Evolutionary conservation across 768 basidiomycete genomes (phyloP), one percentile per base, ranked within the genome.

Genomic region (Leccinum subtestaceum): DNA sequence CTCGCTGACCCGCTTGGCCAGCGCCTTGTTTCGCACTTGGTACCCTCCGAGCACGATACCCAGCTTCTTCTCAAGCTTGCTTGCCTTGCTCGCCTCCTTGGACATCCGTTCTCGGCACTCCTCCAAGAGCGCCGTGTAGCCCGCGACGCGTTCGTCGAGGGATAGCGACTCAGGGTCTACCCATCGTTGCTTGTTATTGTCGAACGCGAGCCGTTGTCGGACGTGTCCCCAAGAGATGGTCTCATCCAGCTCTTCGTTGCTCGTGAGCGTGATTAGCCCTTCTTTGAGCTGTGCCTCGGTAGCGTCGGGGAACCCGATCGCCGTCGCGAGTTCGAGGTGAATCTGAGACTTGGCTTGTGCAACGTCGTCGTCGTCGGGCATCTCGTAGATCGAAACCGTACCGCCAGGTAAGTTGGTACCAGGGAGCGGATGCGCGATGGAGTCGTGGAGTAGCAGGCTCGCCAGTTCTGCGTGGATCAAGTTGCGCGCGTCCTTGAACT

Each of bases 51-150:
- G 83, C 13, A 84, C 83, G 58, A 94, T 84, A 9, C 80, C 82
- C 10, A 98, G 83, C 72, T 94, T 96, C 83, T 95, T 97, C 79
- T 98, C 96, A 5, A 80, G 70, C 78, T 97, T 98, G 21, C 82
- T 73, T 0, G 91, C 89, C 70, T 89, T 93, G 55, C 80, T 82
- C 0, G 91, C 90, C 68, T 95, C 91, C 68, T 84, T 85, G 34
- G 85, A 75, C 87, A 99, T 93, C 52, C 76, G 72, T 15, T 87
- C 87, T 27, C 87, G 84, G 56, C 79, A 79, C 53, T 84, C 79
- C 7, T 83, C 79, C 57, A 96, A 77, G 38, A 89, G 74, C 6
- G 79, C 70, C 0, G 77, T 69, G 66, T 90, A 87, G 1, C 93
- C 93, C 2, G 80, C 78, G 40, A 85, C 76, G 10, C 88, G 85